Evolutionary conservation across 305 asterid genomes (phyloP).

Genomic region (Fraxinus sp.): DNA sequence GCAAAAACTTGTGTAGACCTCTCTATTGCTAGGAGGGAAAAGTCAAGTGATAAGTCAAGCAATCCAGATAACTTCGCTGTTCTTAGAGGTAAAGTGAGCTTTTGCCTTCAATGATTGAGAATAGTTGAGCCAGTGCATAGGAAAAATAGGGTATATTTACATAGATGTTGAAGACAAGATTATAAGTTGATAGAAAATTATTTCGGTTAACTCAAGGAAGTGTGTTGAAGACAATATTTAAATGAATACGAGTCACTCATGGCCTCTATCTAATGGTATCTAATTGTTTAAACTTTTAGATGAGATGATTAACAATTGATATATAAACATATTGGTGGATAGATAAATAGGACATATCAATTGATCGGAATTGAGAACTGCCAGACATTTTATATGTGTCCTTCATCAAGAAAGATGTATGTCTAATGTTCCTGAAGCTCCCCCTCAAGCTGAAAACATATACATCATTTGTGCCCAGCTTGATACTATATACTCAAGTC

Average conservation of each 20-base stretch:
- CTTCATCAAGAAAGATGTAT: neutral
- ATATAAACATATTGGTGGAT: neutral
- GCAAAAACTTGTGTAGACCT: conserved; percentile 80
- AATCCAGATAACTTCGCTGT: conserved; percentile 91
- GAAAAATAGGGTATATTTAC: neutral
- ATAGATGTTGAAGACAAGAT: neutral
- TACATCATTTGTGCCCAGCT: neutral
- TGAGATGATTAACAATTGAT: neutral
- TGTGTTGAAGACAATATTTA: neutral
- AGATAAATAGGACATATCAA: neutral
- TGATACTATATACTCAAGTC: neutral
- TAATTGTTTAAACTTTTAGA: neutral
- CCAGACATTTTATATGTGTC: neutral
- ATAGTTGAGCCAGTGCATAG: neutral
- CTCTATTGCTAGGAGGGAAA: conserved; percentile 70
- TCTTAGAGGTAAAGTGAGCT: conserved; percentile 68
- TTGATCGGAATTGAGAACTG: neutral
- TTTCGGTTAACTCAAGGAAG: neutral
- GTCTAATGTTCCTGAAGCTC: neutral
- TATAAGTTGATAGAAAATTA: neutral
- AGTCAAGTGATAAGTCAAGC: conserved; percentile 75
- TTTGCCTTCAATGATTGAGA: conserved; percentile 1
- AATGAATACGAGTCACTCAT: neutral
- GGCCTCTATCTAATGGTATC: neutral
- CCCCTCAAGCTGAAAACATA: neutral